Evolutionary conservation across 192 early-diverging fungal genomes (phyloP).

Genomic region (Umbelopsis sp.): DNA sequence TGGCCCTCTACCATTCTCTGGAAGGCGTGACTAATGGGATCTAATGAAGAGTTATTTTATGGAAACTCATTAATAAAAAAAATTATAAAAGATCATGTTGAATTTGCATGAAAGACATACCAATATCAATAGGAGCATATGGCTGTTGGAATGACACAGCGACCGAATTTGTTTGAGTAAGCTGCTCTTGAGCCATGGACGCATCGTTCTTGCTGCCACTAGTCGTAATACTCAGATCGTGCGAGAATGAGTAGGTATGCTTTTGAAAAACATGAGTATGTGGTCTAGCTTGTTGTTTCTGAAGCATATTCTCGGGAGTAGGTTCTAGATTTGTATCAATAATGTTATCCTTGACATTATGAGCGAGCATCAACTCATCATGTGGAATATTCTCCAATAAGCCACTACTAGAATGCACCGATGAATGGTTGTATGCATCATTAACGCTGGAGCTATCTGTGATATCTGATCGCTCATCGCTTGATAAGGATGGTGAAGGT

Average conservation of each 20-base stretch:
- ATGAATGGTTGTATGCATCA: background rate
- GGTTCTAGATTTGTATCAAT: background rate
- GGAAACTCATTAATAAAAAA: too few species aligned
- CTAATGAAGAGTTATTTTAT: background rate
- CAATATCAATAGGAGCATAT: background rate
- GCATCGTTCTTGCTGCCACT: background rate
- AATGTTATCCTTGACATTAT: background rate
- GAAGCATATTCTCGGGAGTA: slow-evolving; percentile 5
- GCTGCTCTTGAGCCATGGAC: background rate
- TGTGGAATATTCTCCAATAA: background rate
- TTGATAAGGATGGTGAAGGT: background rate
- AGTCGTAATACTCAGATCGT: background rate
- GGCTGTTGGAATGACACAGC: background rate
- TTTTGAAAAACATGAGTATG: background rate
- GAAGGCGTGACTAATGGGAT: background rate
- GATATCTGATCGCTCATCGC: background rate
- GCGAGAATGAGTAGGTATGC: slow-evolving; percentile 6
- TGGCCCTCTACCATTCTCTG: background rate
- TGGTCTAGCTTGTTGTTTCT: background rate
- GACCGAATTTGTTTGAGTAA: background rate
- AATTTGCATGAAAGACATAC: background rate
- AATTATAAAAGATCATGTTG: background rate
- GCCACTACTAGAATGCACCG: background rate
- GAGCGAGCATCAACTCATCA: background rate
- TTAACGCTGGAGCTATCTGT: background rate